Evolutionary conservation across 208 protist genomes (phyloP).

Genomic region (Novymonas esmeraldas): DNA sequence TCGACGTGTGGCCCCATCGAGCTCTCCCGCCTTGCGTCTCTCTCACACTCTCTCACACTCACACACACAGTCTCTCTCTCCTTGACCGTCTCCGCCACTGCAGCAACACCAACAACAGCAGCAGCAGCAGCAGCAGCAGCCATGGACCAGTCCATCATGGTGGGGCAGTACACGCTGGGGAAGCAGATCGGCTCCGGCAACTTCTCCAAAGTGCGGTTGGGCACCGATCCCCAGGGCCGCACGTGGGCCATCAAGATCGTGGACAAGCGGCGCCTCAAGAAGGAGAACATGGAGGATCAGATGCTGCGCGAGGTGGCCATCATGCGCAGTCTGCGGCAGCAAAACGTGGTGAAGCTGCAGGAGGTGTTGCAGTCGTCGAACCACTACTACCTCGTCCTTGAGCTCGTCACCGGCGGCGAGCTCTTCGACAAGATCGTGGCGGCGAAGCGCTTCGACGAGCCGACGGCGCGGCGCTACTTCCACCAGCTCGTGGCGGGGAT

Average conservation of each 20-base stretch:
- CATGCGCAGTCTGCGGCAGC: slow-evolving; percentile 82
- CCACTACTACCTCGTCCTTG: slow-evolving; percentile 92
- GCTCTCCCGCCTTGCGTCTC: too few species aligned
- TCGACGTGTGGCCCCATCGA: too few species aligned
- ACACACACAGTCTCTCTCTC: not conserved
- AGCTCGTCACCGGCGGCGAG: slow-evolving; percentile 93
- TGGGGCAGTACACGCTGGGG: slow-evolving; percentile 89
- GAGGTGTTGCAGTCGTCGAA: slow-evolving; percentile 89
- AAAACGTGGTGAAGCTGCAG: slow-evolving; percentile 85
- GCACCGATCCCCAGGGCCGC: slow-evolving; percentile 61
- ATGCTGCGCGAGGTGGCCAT: slow-evolving; percentile 90
- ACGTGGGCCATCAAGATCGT: slow-evolving; percentile 92
- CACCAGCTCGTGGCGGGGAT: slow-evolving; percentile 96
- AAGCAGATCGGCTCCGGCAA: slow-evolving; percentile 87
- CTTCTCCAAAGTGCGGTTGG: slow-evolving; percentile 89
- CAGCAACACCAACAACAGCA: slow-evolving; percentile 10
- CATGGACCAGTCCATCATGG: slow-evolving; percentile 27
- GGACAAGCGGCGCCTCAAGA: slow-evolving; percentile 81
- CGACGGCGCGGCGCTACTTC: slow-evolving; percentile 91
- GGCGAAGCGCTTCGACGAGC: slow-evolving; percentile 87
- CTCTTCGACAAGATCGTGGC: slow-evolving; percentile 93
- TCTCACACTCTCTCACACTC: too few species aligned
- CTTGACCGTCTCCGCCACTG: not conserved
- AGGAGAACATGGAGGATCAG: slow-evolving; percentile 92
- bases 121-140: not conserved